Base-by-base conservation (phyloP, 2,329 filamentous ascomycete species). In the Trichoderma sp. region DNA sequence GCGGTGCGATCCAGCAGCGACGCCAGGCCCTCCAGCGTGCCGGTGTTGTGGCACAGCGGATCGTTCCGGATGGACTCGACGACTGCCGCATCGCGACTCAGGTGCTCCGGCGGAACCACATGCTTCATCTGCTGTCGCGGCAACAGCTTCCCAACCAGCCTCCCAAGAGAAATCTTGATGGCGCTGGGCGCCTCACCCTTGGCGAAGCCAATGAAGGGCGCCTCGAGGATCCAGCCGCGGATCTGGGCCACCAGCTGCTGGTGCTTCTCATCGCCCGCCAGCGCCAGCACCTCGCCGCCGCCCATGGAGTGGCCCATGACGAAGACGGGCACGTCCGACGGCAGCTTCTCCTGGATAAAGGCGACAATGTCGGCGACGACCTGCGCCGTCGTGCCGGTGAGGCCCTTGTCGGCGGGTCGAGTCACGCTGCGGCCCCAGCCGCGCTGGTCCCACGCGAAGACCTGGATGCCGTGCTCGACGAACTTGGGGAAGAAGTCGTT, bases 251-350 rank as follows among this genome's bases (percentile, higher is more conserved):
- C 83, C 13, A 92, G 76, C 17, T 87, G 84, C 52, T 80, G 79
- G 75, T 88, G 84, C 66, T 77, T 69, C 1, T 82, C 77, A 64
- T 84, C 81, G 66, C 81, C 84, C 27, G 84, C 84, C 25, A 90
- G 77, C 52, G 87, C 88, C 9, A 97, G 81, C 6, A 89, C 86
- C 78, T 96, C 86, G 27, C 89, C 92, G 68, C 94, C 94, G 71
- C 94, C 94, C 92, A 97, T 97, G 25, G 90, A 93, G 79, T 97
- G 93, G 64, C 94, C 94, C 82, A 95, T 88, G 22, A 97, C 84
- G 79, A 97, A 97, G 17, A 96, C 76, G 0, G 93, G 92, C 39
- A 83, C 66, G 4, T 78, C 74, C 27, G 78, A 77, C 10, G 84
- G 84, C 5, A 89, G 80, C 70, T 90, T 85, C 35, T 82, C 80